phyloP scores from a whole-genome alignment of 805 yeast genomes.

The Candida glaebosa region DNA sequence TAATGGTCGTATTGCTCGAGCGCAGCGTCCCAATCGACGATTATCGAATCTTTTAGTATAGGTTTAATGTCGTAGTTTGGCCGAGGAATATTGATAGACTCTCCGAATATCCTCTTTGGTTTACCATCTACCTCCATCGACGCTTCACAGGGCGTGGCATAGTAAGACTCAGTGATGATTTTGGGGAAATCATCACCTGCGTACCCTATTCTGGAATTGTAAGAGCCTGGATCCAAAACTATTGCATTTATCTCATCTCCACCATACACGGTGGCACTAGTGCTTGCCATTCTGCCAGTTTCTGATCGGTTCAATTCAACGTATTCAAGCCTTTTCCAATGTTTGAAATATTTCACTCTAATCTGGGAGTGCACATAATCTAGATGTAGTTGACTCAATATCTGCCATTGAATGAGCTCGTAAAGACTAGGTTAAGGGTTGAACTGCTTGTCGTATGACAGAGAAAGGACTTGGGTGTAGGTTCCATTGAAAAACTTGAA shows the following conservation, averaged over 20 bases:
- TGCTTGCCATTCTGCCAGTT: conserved; percentile 17
- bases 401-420: too few relatives aligned
- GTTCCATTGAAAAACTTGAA: too few relatives aligned
- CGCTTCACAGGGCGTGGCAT: conserved; percentile 17
- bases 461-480: too few relatives aligned
- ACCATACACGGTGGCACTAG: conserved; percentile 23
- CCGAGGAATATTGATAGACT: conserved; percentile 50
- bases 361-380: neutral
- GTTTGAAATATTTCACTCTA: neutral
- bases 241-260: conserved; percentile 87
- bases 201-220: conserved; percentile 77
- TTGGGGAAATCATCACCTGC: conserved; percentile 92
- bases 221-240: conserved; percentile 89
- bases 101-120: conserved; percentile 31
- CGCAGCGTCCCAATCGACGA: conserved; percentile 87
- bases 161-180: conserved; percentile 68
- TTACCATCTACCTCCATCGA: conserved; percentile 6
- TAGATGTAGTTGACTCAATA: too few relatives aligned
- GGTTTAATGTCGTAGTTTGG: conserved; percentile 50
- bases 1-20: conserved; percentile 67
- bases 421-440: too few relatives aligned
- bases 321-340: too few relatives aligned
- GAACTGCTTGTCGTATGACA: too few relatives aligned
- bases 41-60: conserved; percentile 55
- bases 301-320: too few relatives aligned